Conservation (phyloP, 306 rosid species). For the Lathyrus tuberosus region DNA sequence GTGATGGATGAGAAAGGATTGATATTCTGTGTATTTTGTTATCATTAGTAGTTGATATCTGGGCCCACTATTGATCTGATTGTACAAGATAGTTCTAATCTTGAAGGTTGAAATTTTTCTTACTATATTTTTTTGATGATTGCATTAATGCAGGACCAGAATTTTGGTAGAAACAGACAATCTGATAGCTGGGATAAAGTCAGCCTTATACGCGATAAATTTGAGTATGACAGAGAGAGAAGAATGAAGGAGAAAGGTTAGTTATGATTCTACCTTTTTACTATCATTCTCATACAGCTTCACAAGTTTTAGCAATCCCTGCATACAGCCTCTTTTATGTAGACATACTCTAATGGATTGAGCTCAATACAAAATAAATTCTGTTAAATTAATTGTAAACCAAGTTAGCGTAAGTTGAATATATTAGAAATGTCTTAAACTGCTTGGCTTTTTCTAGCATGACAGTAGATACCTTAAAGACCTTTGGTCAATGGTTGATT, state of each 20-base stretch:
- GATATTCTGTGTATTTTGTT: background rate
- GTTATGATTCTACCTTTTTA: slow-evolving; percentile 36
- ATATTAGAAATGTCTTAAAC: slow-evolving; percentile 16
- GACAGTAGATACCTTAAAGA: background rate
- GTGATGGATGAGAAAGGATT: slow-evolving; percentile 28
- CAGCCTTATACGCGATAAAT: slow-evolving; percentile 79
- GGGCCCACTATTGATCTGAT: slow-evolving; percentile 7
- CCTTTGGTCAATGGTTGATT: slow-evolving; percentile 10
- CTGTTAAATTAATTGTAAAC: slow-evolving; percentile 7
- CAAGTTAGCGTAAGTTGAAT: slow-evolving; percentile 21
- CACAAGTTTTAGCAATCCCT: background rate
- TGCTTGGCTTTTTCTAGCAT: background rate
- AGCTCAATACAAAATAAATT: slow-evolving; percentile 4
- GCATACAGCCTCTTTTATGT: slow-evolving; percentile 1
- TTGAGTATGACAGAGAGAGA: slow-evolving; percentile 90
- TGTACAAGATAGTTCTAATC: slow-evolving; percentile 15
- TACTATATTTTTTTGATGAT: slow-evolving; percentile 29
- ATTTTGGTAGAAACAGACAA: slow-evolving; percentile 54
- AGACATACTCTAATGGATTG: background rate
- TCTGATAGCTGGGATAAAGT: slow-evolving; percentile 71
- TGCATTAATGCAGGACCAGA: slow-evolving; percentile 59
- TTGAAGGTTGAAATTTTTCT: slow-evolving; percentile 19
- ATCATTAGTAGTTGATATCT: slow-evolving; percentile 9
- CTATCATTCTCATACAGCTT: background rate
- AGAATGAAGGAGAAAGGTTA: slow-evolving; percentile 92